A percentile compares a stretch with the other conserved stretches of the same genome.
Conservation (phyloP, 768 basidiomycete species). For the Hericium alpestre region DNA sequence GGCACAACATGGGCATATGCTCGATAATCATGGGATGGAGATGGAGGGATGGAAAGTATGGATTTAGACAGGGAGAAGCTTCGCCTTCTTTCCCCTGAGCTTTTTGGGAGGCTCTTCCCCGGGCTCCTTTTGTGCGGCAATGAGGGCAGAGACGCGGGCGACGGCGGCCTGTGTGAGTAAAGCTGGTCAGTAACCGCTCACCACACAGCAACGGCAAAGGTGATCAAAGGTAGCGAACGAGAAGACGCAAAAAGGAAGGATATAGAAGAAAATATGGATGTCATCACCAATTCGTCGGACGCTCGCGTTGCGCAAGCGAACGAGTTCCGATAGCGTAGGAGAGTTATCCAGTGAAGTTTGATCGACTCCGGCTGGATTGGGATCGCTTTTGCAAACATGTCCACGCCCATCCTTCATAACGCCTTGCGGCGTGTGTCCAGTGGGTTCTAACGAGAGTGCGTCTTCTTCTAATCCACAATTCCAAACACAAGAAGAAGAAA, state of each 20-base stretch:
- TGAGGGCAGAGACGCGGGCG: conserved; percentile 65
- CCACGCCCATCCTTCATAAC: conserved; percentile 84
- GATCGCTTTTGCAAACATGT: conserved; percentile 79
- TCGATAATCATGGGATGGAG: not conserved
- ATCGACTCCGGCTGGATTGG: conserved; percentile 39
- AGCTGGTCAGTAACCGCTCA: not conserved
- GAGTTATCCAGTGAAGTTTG: conserved; percentile 46
- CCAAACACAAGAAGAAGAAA: conserved; percentile 1
- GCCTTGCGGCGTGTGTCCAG: conserved; percentile 50
- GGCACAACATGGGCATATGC: not conserved
- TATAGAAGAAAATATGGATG: conserved; percentile 18
- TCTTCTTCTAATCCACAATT: conserved; percentile 8
- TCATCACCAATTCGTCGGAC: conserved; percentile 68
- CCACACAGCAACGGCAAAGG: not conserved
- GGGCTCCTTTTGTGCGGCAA: conserved; percentile 60
- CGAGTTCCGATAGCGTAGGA: conserved; percentile 73
- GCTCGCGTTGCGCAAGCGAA: conserved; percentile 45
- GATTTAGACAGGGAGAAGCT: not conserved
- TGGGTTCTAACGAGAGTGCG: conserved; percentile 91
- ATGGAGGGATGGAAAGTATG: not conserved
- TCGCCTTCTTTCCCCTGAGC: conserved; percentile 58
- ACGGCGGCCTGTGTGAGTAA: conserved; percentile 46
- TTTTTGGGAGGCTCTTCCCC: conserved; percentile 61
- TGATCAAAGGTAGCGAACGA: not conserved
- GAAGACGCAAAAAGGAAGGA: conserved; percentile 5